A percentile compares a stretch with the other conserved stretches of the same genome.
These are phyloP conservation scores for Amanita rubescens DNA, from an alignment of 768 basidiomycete genomes.

Conservation along the genomic window DNA sequence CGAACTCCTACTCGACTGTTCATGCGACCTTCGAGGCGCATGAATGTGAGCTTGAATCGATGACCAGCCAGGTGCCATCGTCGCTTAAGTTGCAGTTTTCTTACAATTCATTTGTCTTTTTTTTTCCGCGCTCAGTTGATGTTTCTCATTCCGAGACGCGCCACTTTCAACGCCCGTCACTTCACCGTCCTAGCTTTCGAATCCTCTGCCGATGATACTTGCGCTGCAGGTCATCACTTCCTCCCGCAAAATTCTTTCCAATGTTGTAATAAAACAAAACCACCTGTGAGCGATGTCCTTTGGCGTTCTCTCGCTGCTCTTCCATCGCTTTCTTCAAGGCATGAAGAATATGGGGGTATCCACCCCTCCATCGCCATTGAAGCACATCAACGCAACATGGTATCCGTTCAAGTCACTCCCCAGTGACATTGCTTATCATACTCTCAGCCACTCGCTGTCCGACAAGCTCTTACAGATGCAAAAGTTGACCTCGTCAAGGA, in stretches of 20 bases:
- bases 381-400: constrained; percentile 78
- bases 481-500: constrained; percentile 44
- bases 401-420: constrained; percentile 15
- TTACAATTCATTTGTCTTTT: not conserved
- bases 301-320: not conserved
- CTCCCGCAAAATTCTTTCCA: constrained; percentile 62
- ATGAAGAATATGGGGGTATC: constrained; percentile 63
- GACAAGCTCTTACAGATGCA: constrained; percentile 60
- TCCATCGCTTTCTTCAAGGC: constrained; percentile 29
- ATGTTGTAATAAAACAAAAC: constrained; percentile 83
- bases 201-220: constrained; percentile 91
- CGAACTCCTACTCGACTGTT: constrained; percentile 30
- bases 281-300: constrained; percentile 30
- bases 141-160: not conserved
- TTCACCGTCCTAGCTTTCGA: constrained; percentile 76
- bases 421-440: not conserved
- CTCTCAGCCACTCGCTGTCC: constrained; percentile 64
- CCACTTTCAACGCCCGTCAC: not conserved
- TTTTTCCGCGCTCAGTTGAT: not conserved
- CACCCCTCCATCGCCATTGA: constrained; percentile 71
- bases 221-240: constrained; percentile 81
- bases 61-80: constrained; percentile 7
- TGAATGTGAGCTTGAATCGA: constrained; percentile 13
- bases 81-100: not conserved
- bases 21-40: constrained; percentile 32